Evolutionary conservation across 179 eudicot genomes (phyloP).

Genomic region (Drosera spatulata): DNA sequence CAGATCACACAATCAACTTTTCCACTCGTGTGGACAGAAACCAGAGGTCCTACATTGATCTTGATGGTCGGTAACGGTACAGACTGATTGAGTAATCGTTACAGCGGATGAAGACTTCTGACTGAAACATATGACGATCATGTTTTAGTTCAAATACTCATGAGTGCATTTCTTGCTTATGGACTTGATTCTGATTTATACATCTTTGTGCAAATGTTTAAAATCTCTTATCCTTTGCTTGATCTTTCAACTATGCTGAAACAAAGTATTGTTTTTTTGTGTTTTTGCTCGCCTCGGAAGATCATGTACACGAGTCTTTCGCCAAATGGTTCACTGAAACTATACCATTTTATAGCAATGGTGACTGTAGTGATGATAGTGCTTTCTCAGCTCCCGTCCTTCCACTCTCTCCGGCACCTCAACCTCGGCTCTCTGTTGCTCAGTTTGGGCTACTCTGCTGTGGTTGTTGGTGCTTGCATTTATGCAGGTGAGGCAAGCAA

Average conservation of each 20-base stretch:
- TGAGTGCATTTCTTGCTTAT: too few relatives aligned
- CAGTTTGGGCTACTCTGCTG: slow-evolving; percentile 64
- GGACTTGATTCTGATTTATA: too few relatives aligned
- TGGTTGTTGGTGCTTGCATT: slow-evolving; percentile 32
- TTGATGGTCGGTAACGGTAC: too few relatives aligned
- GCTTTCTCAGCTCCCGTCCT: slow-evolving; percentile 29
- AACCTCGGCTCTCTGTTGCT: slow-evolving; percentile 30
- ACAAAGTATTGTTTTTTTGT: neutral
- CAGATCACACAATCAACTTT: too few relatives aligned
- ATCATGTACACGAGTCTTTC: slow-evolving; percentile 51
- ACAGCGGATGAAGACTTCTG: too few relatives aligned
- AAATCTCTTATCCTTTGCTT: too few relatives aligned
- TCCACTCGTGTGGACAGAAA: too few relatives aligned
- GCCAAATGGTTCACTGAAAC: slow-evolving; percentile 50
- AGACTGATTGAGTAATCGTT: too few relatives aligned
- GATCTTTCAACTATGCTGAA: neutral
- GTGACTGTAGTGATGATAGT: slow-evolving; percentile 33
- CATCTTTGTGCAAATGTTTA: too few relatives aligned
- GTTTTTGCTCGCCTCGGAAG: slow-evolving; percentile 20
- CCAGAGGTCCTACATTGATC: too few relatives aligned
- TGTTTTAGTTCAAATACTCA: too few relatives aligned
- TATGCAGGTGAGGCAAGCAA: slow-evolving; percentile 19
- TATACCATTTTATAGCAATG: slow-evolving; percentile 73
- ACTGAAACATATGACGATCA: too few relatives aligned
- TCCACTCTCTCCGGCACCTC: slow-evolving; percentile 37